Percentiles rank a stretch among this genome's conserved stretches.
Evolutionary conservation across 352 stramenopile species (phyloP).

Genomic region (Pythium dissimile): DNA sequence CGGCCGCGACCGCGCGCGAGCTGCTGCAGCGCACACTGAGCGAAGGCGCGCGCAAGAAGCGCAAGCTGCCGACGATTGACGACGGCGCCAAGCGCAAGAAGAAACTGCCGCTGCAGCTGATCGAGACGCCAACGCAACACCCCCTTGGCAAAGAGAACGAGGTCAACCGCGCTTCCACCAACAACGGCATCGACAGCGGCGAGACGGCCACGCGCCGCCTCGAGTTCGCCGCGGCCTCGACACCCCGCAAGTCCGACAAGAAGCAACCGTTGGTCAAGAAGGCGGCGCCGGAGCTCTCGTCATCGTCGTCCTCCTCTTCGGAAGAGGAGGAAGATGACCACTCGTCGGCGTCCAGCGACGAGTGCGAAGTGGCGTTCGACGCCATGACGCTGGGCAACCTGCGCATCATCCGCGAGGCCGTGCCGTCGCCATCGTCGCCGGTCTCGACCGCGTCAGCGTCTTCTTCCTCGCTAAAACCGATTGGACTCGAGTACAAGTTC

Average conservation of each 20-base stretch:
- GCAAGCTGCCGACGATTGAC: conserved; percentile 15
- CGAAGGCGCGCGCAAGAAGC: conserved; percentile 24
- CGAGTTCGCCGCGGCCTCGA: conserved; percentile 16
- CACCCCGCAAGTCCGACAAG: conserved; percentile 9
- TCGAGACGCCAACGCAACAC: no score
- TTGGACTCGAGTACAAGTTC: conserved; percentile 65
- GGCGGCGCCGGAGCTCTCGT: background rate
- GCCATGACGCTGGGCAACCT: conserved; percentile 61
- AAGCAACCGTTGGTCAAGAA: conserved; percentile 6
- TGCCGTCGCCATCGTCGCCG: conserved; percentile 35
- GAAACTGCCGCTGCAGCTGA: conserved; percentile 11
- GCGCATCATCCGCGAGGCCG: conserved; percentile 44
- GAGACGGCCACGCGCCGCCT: conserved; percentile 20
- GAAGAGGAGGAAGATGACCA: conserved; percentile 14
- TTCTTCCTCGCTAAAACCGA: conserved; percentile 9
- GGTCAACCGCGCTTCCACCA: no score
- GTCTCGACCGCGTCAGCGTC: conserved; percentile 31
- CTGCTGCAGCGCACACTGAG: conserved; percentile 26
- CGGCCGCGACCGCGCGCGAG: conserved; percentile 1
- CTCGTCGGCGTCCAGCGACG: conserved; percentile 26
- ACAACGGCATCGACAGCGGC: background rate
- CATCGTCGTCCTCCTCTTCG: conserved; percentile 17
- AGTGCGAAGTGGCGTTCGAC: conserved; percentile 63
- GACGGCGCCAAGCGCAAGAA: conserved; percentile 9
- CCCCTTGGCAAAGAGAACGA: conserved; percentile 7